Percentiles rank a stretch among this genome's conserved stretches.
Evolutionary conservation across 805 yeast genomes (phyloP).

Genomic region (Wickerhamomyces canadensis): DNA sequence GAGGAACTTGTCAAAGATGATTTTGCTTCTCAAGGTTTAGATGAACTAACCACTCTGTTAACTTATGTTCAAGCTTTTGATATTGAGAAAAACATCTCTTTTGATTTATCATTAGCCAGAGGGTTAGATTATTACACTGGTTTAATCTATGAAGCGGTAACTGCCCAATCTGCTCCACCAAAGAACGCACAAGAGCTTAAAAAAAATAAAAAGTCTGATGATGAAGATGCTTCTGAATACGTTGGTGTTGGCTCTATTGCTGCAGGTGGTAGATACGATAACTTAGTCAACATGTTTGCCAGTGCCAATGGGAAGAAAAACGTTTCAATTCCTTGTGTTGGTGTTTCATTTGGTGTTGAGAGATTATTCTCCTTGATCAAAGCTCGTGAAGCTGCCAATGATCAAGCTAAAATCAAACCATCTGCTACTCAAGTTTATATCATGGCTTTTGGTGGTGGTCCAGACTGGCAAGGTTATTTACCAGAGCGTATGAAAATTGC

Average conservation of each 20-base stretch:
- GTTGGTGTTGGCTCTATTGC: constrained; percentile 99
- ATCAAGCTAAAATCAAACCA: constrained; percentile 54
- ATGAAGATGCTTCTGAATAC: constrained; percentile 90
- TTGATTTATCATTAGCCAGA: constrained; percentile 93
- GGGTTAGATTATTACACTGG: constrained; percentile 98
- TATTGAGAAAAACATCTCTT: constrained; percentile 62
- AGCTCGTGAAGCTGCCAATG: constrained; percentile 59
- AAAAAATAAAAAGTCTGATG: constrained; percentile 43
- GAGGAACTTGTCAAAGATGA: constrained; percentile 56
- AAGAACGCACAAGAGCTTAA: constrained; percentile 65
- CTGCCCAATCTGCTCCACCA: constrained; percentile 96
- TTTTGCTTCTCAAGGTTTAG: constrained; percentile 74
- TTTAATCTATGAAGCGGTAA: constrained; percentile 92
- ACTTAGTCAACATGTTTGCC: constrained; percentile 93
- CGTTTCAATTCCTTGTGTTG: constrained; percentile 90
- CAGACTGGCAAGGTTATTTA: constrained; percentile 89
- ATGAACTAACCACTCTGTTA: constrained; percentile 71
- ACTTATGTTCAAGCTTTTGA: constrained; percentile 80
- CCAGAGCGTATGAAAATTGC: constrained; percentile 88
- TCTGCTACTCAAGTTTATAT: constrained; percentile 89
- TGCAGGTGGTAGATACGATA: constrained; percentile 98
- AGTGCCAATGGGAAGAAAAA: constrained; percentile 74
- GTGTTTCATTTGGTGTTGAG: constrained; percentile 95
- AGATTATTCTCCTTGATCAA: constrained; percentile 87
- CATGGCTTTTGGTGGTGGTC: constrained; percentile 99